Evolutionary conservation across 2,329 filamentous ascomycete species (phyloP).

Genomic region (Didymella pomorum): DNA sequence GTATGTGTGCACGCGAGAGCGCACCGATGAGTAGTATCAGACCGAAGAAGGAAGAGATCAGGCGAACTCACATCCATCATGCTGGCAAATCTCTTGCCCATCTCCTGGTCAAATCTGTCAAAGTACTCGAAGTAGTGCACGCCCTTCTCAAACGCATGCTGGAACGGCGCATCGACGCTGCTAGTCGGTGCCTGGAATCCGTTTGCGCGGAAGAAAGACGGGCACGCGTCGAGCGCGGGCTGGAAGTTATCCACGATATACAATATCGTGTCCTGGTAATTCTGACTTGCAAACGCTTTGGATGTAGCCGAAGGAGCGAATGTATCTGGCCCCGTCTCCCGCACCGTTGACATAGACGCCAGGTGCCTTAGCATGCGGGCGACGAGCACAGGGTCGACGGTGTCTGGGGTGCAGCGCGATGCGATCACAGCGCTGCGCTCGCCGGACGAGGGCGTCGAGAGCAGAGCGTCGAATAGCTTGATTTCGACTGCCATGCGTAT

Average conservation of each 20-base stretch:
- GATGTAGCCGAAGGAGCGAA: conserved; percentile 32
- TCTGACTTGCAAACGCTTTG: conserved; percentile 24
- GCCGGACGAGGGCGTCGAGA: conserved; percentile 18
- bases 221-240: conserved; percentile 28
- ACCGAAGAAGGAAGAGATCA: too few species aligned
- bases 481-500: conserved; percentile 35
- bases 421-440: conserved; percentile 26
- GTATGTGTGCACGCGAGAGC: too few species aligned
- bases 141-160: conserved; percentile 33
- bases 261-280: conserved; percentile 35
- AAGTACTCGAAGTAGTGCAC: conserved; percentile 37
- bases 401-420: conserved; percentile 17
- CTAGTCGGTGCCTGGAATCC: conserved; percentile 28
- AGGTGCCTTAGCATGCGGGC: conserved; percentile 41
- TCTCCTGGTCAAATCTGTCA: conserved; percentile 28
- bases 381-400: conserved; percentile 30
- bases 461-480: conserved; percentile 35
- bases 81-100: conserved; percentile 36
- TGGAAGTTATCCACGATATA: conserved; percentile 35
- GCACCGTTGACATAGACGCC: conserved; percentile 35
- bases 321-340: conserved; percentile 27
- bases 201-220: conserved; percentile 28
- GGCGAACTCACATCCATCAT: conserved; percentile 31
- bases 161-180: conserved; percentile 32
- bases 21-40: too few species aligned